Evolutionary conservation across 1,284 basidiomycete genomes (phyloP).

Genomic region (Trametes sp.): DNA sequence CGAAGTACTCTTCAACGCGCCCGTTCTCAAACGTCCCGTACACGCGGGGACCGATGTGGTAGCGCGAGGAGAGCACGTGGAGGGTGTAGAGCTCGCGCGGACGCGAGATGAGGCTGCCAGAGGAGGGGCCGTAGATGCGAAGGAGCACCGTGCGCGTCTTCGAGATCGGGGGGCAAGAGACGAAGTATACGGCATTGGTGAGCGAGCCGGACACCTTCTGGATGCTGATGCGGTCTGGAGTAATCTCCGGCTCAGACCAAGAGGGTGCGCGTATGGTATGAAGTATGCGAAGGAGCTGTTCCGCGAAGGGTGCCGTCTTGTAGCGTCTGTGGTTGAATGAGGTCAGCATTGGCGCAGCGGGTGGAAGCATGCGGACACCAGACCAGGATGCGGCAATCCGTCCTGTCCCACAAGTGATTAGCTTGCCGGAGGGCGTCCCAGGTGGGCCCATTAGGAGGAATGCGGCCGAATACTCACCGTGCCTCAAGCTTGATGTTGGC

Average conservation of each 20-base stretch:
- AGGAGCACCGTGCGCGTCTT: constrained; percentile 76
- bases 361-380: constrained; percentile 28
- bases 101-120: constrained; percentile 85
- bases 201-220: constrained; percentile 89
- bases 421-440: constrained; percentile 34
- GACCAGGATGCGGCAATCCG: constrained; percentile 34
- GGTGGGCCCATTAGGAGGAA: constrained; percentile 28
- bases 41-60: constrained; percentile 89
- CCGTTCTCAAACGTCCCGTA: constrained; percentile 96
- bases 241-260: constrained; percentile 60
- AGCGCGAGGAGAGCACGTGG: constrained; percentile 85
- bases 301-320: constrained; percentile 66
- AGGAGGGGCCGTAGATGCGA: constrained; percentile 90
- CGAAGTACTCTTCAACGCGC: constrained; percentile 92
- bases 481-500: constrained; percentile 68
- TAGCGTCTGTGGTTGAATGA: constrained; percentile 60
- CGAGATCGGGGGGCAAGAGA: constrained; percentile 67
- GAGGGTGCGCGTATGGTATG: constrained; percentile 60
- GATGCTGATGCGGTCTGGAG: constrained; percentile 64
- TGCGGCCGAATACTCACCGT: constrained; percentile 60
- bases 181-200: constrained; percentile 95
- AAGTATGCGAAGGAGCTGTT: constrained; percentile 64
- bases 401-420: constrained; percentile 36
- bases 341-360: constrained; percentile 23
- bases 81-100: constrained; percentile 85